phyloP scores from a whole-genome alignment of 129 eudicot species.

The Flaveria linearis region DNA sequence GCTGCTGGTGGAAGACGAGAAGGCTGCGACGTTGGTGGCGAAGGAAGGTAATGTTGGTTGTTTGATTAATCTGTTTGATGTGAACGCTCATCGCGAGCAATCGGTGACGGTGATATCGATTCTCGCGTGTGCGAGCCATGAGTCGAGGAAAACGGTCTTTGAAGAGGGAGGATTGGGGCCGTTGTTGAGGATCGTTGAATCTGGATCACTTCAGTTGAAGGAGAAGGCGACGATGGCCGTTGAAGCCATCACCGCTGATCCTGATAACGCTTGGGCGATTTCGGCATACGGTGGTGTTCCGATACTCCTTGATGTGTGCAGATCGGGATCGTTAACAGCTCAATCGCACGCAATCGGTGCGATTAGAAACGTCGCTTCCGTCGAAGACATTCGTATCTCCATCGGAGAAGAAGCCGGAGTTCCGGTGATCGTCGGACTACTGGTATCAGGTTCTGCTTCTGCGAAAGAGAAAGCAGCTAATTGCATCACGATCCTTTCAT shows the following conservation, averaged over 20 bases:
- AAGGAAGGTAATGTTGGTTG: conserved; percentile 62
- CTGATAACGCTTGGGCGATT: conserved; percentile 83
- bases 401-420: conserved; percentile 67
- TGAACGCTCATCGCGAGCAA: conserved; percentile 50
- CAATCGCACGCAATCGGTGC: conserved; percentile 73
- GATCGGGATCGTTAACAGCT: conserved; percentile 55
- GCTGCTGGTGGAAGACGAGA: conserved; percentile 53
- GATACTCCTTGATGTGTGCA: conserved; percentile 58
- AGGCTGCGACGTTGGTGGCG: conserved; percentile 48
- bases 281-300: conserved; percentile 84
- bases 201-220: conserved; percentile 51
- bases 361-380: conserved; percentile 55
- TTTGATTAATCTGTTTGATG: conserved; percentile 61
- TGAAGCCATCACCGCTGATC: conserved; percentile 68
- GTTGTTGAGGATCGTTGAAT: conserved; percentile 59
- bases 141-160: conserved; percentile 58
- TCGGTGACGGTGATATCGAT: conserved; percentile 60
- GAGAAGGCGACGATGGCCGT: conserved; percentile 77
- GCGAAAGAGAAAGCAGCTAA: conserved; percentile 61
- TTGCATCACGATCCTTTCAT: conserved; percentile 60
- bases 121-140: conserved; percentile 52
- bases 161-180: conserved; percentile 88
- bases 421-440: conserved; percentile 53
- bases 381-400: conserved; percentile 56
- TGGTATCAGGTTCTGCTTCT: conserved; percentile 47